Evolutionary conservation across 2,329 filamentous ascomycete genomes (phyloP).

Genomic region (Neofusicoccum cordaticola): DNA sequence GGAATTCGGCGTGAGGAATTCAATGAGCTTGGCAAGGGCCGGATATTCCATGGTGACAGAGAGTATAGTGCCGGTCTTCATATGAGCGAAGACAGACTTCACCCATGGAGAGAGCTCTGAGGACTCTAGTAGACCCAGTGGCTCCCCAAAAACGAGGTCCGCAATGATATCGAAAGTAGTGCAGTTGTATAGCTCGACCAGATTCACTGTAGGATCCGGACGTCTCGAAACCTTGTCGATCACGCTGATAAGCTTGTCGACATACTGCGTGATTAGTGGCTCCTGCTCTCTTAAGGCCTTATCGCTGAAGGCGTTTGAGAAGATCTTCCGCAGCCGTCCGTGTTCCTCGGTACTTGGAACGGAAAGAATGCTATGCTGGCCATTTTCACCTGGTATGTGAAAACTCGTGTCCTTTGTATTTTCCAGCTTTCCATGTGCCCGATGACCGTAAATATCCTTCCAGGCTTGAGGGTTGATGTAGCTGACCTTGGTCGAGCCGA

Average conservation of each 20-base stretch:
- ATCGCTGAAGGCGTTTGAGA: conserved; percentile 41
- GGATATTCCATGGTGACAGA: neutral
- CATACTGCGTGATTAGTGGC: conserved; percentile 39
- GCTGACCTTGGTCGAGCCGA: conserved; percentile 42
- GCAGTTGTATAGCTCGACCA: conserved; percentile 33
- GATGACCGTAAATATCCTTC: conserved; percentile 14
- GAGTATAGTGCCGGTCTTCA: conserved; percentile 23
- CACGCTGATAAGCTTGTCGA: conserved; percentile 38
- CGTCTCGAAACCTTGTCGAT: conserved; percentile 28
- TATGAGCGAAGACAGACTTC: no score
- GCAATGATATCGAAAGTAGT: conserved; percentile 26
- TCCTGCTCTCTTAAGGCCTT: conserved; percentile 40
- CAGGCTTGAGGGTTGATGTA: conserved; percentile 43
- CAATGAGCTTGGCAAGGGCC: neutral
- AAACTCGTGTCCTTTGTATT: conserved; percentile 6
- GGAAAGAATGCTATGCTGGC: conserved; percentile 31
- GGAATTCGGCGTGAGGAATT: neutral
- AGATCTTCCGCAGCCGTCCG: conserved; percentile 35
- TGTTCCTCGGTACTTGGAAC: conserved; percentile 38
- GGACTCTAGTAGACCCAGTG: conserved; percentile 22
- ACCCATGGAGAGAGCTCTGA: conserved; percentile 31
- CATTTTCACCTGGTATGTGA: conserved; percentile 26
- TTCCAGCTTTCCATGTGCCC: neutral
- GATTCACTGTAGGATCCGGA: neutral
- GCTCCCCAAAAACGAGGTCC: conserved; percentile 25